Conservation (phyloP, 1,284 basidiomycete species). For the Microbotryum saponariae region DNA sequence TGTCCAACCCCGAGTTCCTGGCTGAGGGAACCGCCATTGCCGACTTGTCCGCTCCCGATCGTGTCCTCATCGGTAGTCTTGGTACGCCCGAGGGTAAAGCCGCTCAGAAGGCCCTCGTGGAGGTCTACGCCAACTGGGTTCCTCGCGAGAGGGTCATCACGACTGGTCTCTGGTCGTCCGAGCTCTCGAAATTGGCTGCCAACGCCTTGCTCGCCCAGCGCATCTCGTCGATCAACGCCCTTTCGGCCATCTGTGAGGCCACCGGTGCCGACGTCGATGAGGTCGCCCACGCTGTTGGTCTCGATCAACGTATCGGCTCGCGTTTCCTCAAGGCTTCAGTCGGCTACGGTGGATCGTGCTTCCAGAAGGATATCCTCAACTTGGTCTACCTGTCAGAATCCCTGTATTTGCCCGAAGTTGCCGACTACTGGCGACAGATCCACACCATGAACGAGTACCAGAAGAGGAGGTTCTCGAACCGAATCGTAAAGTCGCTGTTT, state of each 20-base stretch:
- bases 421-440: slow-evolving; percentile 83
- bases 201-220: slow-evolving; percentile 95
- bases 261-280: slow-evolving; percentile 99
- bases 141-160: slow-evolving; percentile 75
- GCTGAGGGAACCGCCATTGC: slow-evolving; percentile 93
- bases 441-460: slow-evolving; percentile 96
- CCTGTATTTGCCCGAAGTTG: slow-evolving; percentile 90
- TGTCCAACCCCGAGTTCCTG: slow-evolving; percentile 98
- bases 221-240: slow-evolving; percentile 95
- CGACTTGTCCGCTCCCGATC: slow-evolving; percentile 83
- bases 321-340: slow-evolving; percentile 93
- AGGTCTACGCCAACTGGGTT: slow-evolving; percentile 94
- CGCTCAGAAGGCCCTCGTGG: slow-evolving; percentile 67
- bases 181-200: slow-evolving; percentile 95
- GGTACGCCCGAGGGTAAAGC: slow-evolving; percentile 74
- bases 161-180: slow-evolving; percentile 96
- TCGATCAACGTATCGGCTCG: slow-evolving; percentile 84
- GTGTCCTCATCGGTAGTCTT: slow-evolving; percentile 93
- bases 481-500: slow-evolving; percentile 57
- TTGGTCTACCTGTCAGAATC: slow-evolving; percentile 94
- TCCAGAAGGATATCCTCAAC: slow-evolving; percentile 99
- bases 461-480: slow-evolving; percentile 53
- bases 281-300: slow-evolving; percentile 88
- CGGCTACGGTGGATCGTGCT: slow-evolving; percentile 97
- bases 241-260: slow-evolving; percentile 98